Percentiles rank a stretch among this genome's conserved stretches.
phyloP scores from a whole-genome alignment of 2,329 filamentous ascomycete genomes.

The Beauveria bassiana region DNA sequence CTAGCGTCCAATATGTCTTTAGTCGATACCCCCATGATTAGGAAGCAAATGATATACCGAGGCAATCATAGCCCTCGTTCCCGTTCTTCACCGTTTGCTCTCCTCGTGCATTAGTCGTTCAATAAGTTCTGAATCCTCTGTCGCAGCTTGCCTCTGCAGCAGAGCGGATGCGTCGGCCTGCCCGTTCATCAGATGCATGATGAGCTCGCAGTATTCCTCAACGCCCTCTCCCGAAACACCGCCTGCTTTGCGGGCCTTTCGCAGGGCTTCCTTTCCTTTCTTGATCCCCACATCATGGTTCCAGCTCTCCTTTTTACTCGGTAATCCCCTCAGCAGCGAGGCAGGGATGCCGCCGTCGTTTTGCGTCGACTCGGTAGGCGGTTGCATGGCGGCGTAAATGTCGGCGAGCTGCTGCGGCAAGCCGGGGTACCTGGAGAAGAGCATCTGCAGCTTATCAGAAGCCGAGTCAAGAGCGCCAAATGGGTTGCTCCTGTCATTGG shows the following conservation, averaged over 20 bases:
- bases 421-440: constrained; percentile 46
- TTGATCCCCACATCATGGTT: constrained; percentile 49
- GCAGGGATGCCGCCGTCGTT: constrained; percentile 23
- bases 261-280: constrained; percentile 47
- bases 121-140: constrained; percentile 42
- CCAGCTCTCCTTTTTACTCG: constrained; percentile 39
- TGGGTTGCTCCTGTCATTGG: constrained; percentile 30
- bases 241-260: constrained; percentile 39
- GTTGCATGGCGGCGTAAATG: constrained; percentile 44
- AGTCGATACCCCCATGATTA: constrained; percentile 5
- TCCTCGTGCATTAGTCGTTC: constrained; percentile 41
- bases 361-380: constrained; percentile 31
- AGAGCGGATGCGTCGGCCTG: constrained; percentile 28
- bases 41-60: constrained; percentile 4
- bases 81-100: constrained; percentile 19
- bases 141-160: constrained; percentile 37
- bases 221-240: constrained; percentile 52
- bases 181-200: constrained; percentile 39
- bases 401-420: constrained; percentile 38
- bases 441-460: constrained; percentile 38
- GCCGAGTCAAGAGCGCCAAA: constrained; percentile 42
- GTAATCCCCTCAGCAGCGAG: constrained; percentile 11
- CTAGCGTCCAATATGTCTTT: constrained; percentile 1
- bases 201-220: constrained; percentile 51
- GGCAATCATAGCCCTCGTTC: not conserved